These are phyloP conservation scores for Chrysanthemum seticuspe DNA, from an alignment of 129 eudicot genomes.

Conservation along the genomic window DNA sequence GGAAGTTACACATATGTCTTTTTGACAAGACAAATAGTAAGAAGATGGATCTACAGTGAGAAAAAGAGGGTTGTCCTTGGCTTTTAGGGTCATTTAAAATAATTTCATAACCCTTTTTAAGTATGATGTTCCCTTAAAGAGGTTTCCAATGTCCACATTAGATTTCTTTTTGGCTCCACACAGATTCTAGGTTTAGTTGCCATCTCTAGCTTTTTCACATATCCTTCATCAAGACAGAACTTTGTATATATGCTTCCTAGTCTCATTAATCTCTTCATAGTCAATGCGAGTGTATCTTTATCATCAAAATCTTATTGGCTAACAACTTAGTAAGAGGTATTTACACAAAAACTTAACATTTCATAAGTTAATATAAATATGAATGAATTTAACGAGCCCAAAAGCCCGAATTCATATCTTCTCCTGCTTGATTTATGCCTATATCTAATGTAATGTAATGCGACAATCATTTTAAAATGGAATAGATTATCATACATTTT, in stretches of 20 bases:
- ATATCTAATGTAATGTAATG: no score
- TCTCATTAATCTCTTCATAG: no score
- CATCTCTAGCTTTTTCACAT: background rate
- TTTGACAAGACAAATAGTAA: constrained; percentile 22
- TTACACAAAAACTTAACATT: background rate
- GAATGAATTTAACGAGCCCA: no score
- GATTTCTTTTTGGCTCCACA: constrained; percentile 10
- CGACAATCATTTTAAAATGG: no score
- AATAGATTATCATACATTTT: background rate
- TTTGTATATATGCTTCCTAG: background rate
- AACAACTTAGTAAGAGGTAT: no score
- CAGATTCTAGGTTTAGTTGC: background rate
- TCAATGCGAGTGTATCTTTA: no score
- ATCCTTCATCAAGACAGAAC: background rate
- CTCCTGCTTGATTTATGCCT: no score
- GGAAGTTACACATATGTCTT: constrained; percentile 22
- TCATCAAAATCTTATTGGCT: no score
- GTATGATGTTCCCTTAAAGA: constrained; percentile 38
- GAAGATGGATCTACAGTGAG: background rate
- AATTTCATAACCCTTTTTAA: constrained; percentile 17
- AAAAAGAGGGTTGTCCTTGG: constrained; percentile 7
- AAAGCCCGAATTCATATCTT: no score
- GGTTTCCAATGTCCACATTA: constrained; percentile 5
- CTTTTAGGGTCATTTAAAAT: constrained; percentile 12
- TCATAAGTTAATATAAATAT: background rate